Conservation (phyloP, 345 rosid species). For the Mercurialis annua region DNA sequence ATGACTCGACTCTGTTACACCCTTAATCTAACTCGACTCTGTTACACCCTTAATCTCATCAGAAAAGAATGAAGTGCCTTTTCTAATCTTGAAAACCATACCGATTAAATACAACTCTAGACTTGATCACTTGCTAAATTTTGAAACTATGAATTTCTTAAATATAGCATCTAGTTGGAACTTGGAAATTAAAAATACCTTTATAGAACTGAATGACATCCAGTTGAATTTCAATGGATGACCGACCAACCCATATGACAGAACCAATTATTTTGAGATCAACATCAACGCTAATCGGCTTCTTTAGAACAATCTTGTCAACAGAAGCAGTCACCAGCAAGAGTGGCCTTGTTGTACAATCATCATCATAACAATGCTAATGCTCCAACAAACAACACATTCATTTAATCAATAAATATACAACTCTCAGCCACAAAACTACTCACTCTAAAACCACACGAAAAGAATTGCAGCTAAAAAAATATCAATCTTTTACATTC, state of each 20-base stretch:
- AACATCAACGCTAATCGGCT: constrained; percentile 61
- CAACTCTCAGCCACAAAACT: neutral
- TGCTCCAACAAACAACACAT: constrained; percentile 12
- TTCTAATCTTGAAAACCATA: too few species aligned
- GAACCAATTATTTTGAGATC: constrained; percentile 72
- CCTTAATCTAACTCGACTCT: too few species aligned
- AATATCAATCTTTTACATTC: too few species aligned
- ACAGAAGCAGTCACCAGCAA: constrained; percentile 87
- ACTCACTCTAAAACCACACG: neutral
- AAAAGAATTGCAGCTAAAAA: neutral
- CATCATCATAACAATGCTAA: constrained; percentile 77
- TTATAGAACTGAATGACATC: constrained; percentile 54
- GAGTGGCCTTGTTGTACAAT: constrained; percentile 75
- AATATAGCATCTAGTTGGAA: too few species aligned
- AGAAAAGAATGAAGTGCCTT: neutral
- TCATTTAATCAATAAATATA: constrained; percentile 4
- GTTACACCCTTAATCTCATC: neutral
- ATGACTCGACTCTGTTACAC: too few species aligned
- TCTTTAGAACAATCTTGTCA: constrained; percentile 72
- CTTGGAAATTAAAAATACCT: constrained; percentile 27
- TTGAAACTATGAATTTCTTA: too few species aligned
- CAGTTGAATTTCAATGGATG: constrained; percentile 81
- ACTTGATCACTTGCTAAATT: too few species aligned
- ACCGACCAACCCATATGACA: constrained; percentile 82
- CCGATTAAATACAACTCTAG: too few species aligned